Evolutionary conservation across 2,329 filamentous ascomycete genomes (phyloP).

Genomic region (Phyllosticta citrichinensis): DNA sequence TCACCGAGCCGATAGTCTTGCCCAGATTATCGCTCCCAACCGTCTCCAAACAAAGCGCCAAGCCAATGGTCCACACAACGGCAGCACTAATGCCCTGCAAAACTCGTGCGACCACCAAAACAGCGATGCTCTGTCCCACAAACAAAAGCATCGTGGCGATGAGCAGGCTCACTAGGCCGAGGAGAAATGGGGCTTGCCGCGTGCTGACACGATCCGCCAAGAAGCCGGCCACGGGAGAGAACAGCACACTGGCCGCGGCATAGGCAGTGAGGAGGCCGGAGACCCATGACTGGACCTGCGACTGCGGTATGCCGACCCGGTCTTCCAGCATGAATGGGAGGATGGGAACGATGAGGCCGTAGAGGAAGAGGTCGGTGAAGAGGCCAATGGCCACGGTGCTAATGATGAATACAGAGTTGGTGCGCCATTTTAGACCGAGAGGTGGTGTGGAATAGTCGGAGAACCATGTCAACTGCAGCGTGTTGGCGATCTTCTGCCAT

Average conservation of each 20-base stretch:
- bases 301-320: slow-evolving; percentile 38
- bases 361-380: slow-evolving; percentile 51
- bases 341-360: slow-evolving; percentile 49
- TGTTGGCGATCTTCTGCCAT: slow-evolving; percentile 2
- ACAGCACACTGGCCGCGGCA: slow-evolving; percentile 43
- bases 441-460: background rate
- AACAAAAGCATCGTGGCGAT: slow-evolving; percentile 47
- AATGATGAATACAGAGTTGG: slow-evolving; percentile 49
- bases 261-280: slow-evolving; percentile 47
- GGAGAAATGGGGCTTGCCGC: slow-evolving; percentile 47
- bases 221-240: slow-evolving; percentile 43
- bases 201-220: slow-evolving; percentile 44
- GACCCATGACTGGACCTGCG: slow-evolving; percentile 43
- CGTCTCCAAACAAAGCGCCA: slow-evolving; percentile 50
- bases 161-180: slow-evolving; percentile 44
- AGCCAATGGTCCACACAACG: slow-evolving; percentile 50
- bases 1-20: slow-evolving; percentile 49
- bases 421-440: slow-evolving; percentile 41
- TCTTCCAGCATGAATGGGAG: slow-evolving; percentile 48
- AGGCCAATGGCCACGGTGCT: slow-evolving; percentile 45
- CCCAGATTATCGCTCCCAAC: slow-evolving; percentile 48
- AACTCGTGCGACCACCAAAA: slow-evolving; percentile 43
- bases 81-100: slow-evolving; percentile 49
- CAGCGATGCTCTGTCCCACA: slow-evolving; percentile 37
- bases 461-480: slow-evolving; percentile 1